Base-by-base conservation (phyloP, 768 basidiomycete species). In the Lyophyllum semitale region DNA sequence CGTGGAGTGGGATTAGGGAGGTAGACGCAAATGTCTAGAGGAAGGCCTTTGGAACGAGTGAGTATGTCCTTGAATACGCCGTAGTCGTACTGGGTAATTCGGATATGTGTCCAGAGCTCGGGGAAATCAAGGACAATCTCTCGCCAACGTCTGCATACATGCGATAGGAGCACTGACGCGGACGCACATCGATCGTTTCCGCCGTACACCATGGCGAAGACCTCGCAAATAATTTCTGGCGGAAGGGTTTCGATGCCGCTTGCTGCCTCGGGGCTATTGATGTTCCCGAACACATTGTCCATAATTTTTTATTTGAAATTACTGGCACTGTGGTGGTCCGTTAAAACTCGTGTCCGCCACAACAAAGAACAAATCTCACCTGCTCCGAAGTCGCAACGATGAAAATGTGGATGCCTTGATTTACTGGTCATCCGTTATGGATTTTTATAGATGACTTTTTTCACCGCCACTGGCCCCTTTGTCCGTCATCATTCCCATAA, bases 141-240 rank as follows among this genome's bases (percentile, higher is more conserved):
- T 8, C 60, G 52, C 63, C 63, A 64, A 18, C 27, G 27, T 3
- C 30, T 27, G 42, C 59, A 61, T 18, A 64, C 58, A 29, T 62
- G 60, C 15, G 55, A 54, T 8, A 64, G 54, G 13, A 51, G 38
- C 17, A 64, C 51, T 1, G 63, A 57, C 2, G 55, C 20, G n/a
- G 37, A 38, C 15, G 12, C 2, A 32, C 13, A n/a, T 23, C 33
- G 20, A n/a, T 33, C 23, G 47, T 13, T 15, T 9, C 35, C 33
- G 11, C 15, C 37, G 12, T 41, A 18, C 25, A 41, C 5, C 2
- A 26, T 1, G 6, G 8, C 2, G 49, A 50, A 40, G 27, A 50
- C 27, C 13, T 5, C 49, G 22, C 27, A 38, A 15, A 50, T 23
- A 15, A 50, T n/a, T 29, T 50, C 49, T 40, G 20, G n/a, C n/a